These are phyloP conservation scores for Mesostigma viride DNA, from an alignment of 139 green algal species.

Conservation along the genomic window DNA sequence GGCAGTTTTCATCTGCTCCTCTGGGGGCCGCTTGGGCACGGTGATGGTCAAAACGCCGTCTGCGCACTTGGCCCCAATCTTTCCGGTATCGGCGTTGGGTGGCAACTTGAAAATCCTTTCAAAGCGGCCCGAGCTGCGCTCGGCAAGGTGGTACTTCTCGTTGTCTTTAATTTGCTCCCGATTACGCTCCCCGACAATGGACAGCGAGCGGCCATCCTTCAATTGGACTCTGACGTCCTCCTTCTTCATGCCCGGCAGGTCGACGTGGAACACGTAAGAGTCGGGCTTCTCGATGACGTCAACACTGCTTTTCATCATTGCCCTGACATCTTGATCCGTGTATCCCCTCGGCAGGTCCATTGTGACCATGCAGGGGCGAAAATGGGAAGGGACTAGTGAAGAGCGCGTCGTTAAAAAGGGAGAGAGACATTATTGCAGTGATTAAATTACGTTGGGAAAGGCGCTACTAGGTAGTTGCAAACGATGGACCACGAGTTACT, in stretches of 20 bases:
- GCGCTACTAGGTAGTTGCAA: no score
- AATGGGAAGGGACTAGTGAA: no score
- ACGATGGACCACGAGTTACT: no score
- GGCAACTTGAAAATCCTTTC: background rate
- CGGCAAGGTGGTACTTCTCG: background rate
- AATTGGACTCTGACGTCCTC: no score
- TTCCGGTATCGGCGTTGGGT: background rate
- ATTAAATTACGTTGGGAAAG: no score
- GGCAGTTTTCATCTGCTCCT: background rate
- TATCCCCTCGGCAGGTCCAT: no score
- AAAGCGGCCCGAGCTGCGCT: constrained; percentile 5
- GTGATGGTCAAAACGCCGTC: background rate
- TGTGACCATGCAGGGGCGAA: no score
- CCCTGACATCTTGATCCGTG: no score
- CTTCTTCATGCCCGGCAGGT: constrained; percentile 19
- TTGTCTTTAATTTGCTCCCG: background rate
- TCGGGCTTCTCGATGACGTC: constrained; percentile 21
- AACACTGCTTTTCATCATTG: constrained; percentile 16
- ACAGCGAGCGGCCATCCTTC: no score
- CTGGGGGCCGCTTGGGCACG: background rate
- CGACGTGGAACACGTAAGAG: constrained; percentile 18
- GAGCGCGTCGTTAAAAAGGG: no score
- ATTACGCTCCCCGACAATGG: no score
- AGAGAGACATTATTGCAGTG: no score
- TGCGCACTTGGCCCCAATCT: background rate